Conservation (phyloP, 495 filamentous ascomycete genomes). For the Penicillium cosmopolitanum region DNA sequence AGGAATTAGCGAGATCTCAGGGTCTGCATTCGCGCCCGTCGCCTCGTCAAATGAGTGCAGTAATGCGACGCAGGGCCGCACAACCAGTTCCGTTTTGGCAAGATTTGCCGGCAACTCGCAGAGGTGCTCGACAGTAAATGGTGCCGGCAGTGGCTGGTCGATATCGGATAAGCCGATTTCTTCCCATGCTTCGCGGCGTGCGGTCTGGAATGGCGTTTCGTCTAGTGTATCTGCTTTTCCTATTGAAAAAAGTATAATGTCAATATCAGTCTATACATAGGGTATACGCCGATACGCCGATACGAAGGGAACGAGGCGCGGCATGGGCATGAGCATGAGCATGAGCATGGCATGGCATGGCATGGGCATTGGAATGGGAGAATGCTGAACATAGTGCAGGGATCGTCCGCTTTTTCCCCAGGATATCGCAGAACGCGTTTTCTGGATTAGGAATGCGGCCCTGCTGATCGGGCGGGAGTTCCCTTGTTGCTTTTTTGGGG, state of each 20-base stretch:
- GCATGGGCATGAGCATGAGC: too few species aligned
- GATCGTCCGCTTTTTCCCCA: constrained; percentile 1
- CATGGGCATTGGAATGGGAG: neutral
- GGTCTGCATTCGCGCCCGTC: constrained; percentile 46
- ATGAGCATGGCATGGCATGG: too few species aligned
- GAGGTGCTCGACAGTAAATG: constrained; percentile 81
- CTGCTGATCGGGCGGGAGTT: constrained; percentile 2
- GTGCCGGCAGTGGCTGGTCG: constrained; percentile 61
- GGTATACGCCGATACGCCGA: neutral
- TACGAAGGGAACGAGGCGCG: neutral
- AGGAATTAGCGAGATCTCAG: constrained; percentile 75
- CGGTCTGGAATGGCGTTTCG: constrained; percentile 70
- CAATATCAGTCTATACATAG: neutral
- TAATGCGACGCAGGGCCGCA: constrained; percentile 84
- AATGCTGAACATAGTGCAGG: constrained; percentile 1
- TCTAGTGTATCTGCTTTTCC: constrained; percentile 52
- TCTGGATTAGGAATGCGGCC: neutral
- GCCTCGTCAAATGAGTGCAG: constrained; percentile 61
- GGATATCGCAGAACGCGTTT: neutral
- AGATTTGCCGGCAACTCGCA: constrained; percentile 80
- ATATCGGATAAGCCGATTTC: constrained; percentile 84
- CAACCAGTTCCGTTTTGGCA: constrained; percentile 78
- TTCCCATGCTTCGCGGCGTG: constrained; percentile 84
- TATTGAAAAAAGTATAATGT: constrained; percentile 17
- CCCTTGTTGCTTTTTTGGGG: constrained; percentile 9